A percentile compares a stretch with the other conserved stretches of the same genome.
Conservation (phyloP, 768 basidiomycete species). For the Mycena latifolia region DNA sequence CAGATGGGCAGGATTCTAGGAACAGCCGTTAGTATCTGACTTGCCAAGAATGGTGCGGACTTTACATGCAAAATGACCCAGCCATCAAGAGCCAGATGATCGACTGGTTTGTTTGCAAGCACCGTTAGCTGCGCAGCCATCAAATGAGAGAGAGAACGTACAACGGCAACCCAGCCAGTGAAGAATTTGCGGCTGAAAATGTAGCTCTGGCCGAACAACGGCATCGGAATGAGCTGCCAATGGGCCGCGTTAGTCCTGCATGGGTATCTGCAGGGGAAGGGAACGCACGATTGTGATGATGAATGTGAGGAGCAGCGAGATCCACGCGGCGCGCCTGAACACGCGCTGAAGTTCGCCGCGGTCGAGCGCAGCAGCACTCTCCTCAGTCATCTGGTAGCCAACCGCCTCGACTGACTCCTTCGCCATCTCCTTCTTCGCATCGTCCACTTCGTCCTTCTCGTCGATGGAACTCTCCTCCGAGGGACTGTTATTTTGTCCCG, state of each 20-base stretch:
- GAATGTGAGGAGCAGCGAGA: constrained; percentile 1
- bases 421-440: not conserved
- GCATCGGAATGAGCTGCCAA: not conserved
- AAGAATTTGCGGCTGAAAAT: not conserved
- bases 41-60: not conserved
- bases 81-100: not conserved
- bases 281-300: not conserved
- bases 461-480: not conserved
- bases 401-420: not conserved
- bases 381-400: not conserved
- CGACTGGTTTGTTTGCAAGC: not conserved
- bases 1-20: not conserved
- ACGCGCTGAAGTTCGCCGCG: not conserved
- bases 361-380: not conserved
- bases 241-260: not conserved
- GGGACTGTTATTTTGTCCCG: not conserved
- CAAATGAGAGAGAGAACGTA: not conserved
- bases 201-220: not conserved
- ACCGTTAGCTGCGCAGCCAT: not conserved
- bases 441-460: not conserved
- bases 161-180: not conserved
- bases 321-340: not conserved
- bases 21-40: not conserved
- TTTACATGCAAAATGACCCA: not conserved
- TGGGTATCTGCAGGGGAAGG: not conserved